Evolutionary conservation across 2,329 filamentous ascomycete genomes (phyloP), one percentile per base, ranked within the genome.

Genomic region (Alternaria infectoria): DNA sequence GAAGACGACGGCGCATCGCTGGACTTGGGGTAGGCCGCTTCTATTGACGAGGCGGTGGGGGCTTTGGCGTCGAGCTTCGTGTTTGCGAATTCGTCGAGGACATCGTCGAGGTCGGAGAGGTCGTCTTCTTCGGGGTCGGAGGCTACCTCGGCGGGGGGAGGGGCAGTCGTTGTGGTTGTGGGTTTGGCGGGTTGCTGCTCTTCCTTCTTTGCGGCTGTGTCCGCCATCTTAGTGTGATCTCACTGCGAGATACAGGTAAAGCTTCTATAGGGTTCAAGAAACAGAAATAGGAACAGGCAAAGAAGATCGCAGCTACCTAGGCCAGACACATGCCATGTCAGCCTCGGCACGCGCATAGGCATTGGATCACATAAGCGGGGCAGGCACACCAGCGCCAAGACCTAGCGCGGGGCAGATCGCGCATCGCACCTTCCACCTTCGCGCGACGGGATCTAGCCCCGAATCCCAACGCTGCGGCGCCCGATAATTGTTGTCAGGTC

Each of bases 71-170:
- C 83, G 62, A 89, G 73, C 69, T 90, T 89, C 55, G 86, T 84
- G 26, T 90, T 82, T 45, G 90, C 90, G 81, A 99, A 99, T 68
- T 97, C 92, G 77, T 97, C 93, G 25, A 99, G 89, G 80, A 98
- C 91, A 72, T 98, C 95, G 81, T 99, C 96, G 47, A 99, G 84
- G 74, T 98, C 96, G 75, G 97, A 92, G 19, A 96, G 83, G 71
- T 96, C 92, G 80, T 96, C 96, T 80, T 97, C 94, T 69, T 98
- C 95, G 7, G 94, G 95, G 74, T 97, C 95, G 19, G 93, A 90
- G 15, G 91, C 89, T 69, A 78, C 74, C 46, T 81, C 80, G 44
- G 58, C 30, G 50, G 60, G 60, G 46, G 69, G 68, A 65, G 70
- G 64, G 62, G 69, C 65, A 55, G 66, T 43, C 47, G 66, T 55